Evolutionary conservation across 805 yeast species (phyloP), one percentile per base, ranked within the genome.

Genomic region (Yueomyces sinensis): DNA sequence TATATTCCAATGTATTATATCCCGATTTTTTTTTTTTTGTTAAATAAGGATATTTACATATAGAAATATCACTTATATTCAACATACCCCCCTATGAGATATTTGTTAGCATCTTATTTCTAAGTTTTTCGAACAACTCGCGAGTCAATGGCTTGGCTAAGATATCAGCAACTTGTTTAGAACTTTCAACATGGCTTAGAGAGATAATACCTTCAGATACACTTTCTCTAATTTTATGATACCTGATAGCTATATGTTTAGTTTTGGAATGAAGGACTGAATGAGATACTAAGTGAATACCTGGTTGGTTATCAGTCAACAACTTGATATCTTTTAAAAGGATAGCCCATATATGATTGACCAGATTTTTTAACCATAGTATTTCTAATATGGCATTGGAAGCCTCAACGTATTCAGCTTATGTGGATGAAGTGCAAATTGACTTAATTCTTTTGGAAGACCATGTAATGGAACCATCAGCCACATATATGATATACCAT

Each of bases 401-500:
- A 1, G 33, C 40, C 2, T 36, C 37, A 19, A 39, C 35, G 14
- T 37, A 39, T 22, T 41, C 42, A 2, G 37, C 35, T 25, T 37
- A 37, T 1, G 40, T 39, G 5, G 39, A 41, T 2, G 45, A 41
- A 3, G 37, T 15, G 15, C 35, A 30, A 4, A 37, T 34, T 2
- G 37, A 17, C 36, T 31, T 42, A 9, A 37, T 37, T 27, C 33
- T 42, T 30, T 32, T 40, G 2, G 46, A 38, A 13, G 35, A 34
- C 46, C 44, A 42, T 3, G 44, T 40, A 6, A 40, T 27, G 1
- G 34, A 16, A 24, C 38, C 42, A 29, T 37, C 42, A 23, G 38
- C 35, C 13, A 40, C 14, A 17, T 4, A 17, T 1, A 41, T 35
- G 19, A 37, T 25, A 34, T 38, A 38, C 27, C 39, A 37, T 34